Evolutionary conservation across 2,329 filamentous ascomycete genomes (phyloP).

Genomic region (Westerdykella aurantiaca): DNA sequence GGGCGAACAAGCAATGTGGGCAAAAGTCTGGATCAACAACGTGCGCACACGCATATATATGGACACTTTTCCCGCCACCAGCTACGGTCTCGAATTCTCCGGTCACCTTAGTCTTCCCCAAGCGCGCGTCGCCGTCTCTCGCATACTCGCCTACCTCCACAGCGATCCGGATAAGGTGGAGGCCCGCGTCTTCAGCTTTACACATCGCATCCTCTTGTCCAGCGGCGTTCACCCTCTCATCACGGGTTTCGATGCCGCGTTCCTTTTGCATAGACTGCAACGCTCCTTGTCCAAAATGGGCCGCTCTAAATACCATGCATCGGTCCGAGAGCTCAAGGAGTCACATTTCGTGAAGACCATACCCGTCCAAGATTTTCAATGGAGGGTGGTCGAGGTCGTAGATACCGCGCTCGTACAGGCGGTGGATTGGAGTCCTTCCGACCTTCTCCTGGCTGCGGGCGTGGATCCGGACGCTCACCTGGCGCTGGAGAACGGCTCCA

Average conservation of each 20-base stretch:
- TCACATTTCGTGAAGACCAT: too few species aligned
- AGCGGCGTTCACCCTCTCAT: constrained; percentile 19
- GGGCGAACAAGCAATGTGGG: not conserved
- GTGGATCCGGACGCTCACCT: too few species aligned
- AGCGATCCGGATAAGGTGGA: constrained; percentile 1
- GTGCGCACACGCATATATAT: constrained; percentile 13
- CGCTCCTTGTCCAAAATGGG: constrained; percentile 1
- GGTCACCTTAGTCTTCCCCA: constrained; percentile 19
- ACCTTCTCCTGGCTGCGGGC: too few species aligned
- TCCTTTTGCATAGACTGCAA: constrained; percentile 16
- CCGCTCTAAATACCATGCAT: too few species aligned
- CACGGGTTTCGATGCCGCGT: constrained; percentile 18
- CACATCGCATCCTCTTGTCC: constrained; percentile 9
- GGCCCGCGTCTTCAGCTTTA: constrained; percentile 1
- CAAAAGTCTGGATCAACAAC: not conserved
- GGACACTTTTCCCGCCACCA: constrained; percentile 6
- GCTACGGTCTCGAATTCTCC: constrained; percentile 14
- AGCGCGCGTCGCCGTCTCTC: constrained; percentile 17
- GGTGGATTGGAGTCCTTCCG: too few species aligned
- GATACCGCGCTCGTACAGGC: too few species aligned
- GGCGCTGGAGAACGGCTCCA: too few species aligned
- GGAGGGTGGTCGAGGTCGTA: too few species aligned
- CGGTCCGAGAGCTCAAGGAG: too few species aligned
- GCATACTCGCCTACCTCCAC: constrained; percentile 10
- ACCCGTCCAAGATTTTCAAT: too few species aligned